These are phyloP conservation scores for Plectosphaerella cucumerina DNA, from an alignment of 2,329 filamentous ascomycete genomes.

Conservation along the genomic window DNA sequence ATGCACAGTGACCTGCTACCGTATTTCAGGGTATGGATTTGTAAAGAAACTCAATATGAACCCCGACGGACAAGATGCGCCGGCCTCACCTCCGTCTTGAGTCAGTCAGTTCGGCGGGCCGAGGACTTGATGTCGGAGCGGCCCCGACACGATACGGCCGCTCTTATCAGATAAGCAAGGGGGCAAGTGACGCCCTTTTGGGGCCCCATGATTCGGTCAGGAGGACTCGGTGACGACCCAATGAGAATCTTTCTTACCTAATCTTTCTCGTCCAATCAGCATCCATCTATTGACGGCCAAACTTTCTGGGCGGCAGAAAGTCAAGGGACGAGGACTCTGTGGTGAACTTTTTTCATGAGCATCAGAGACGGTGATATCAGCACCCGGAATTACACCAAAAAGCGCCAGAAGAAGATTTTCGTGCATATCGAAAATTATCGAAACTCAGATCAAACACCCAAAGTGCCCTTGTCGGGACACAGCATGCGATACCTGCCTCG, in stretches of 20 bases:
- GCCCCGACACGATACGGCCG: not conserved
- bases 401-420: not conserved
- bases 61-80: too few relatives aligned
- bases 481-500: not conserved
- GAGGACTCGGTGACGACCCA: not conserved
- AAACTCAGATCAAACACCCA: too few relatives aligned
- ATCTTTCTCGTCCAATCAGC: not conserved
- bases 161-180: too few relatives aligned
- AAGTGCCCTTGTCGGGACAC: not conserved
- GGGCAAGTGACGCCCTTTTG: too few relatives aligned
- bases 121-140: not conserved
- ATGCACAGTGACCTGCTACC: too few relatives aligned
- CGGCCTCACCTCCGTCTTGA: not conserved
- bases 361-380: not conserved
- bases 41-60: too few relatives aligned
- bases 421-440: not conserved
- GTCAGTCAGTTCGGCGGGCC: not conserved
- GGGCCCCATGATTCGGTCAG: not conserved
- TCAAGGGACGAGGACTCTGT: not conserved
- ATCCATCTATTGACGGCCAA: not conserved
- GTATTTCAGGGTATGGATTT: too few relatives aligned
- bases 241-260: not conserved
- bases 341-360: not conserved
- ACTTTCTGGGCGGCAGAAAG: not conserved
- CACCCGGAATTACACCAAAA: not conserved